A percentile compares a stretch with the other conserved stretches of the same genome.
phyloP scores from a whole-genome alignment of 129 eudicot genomes.

The Escallonia herrerae region DNA sequence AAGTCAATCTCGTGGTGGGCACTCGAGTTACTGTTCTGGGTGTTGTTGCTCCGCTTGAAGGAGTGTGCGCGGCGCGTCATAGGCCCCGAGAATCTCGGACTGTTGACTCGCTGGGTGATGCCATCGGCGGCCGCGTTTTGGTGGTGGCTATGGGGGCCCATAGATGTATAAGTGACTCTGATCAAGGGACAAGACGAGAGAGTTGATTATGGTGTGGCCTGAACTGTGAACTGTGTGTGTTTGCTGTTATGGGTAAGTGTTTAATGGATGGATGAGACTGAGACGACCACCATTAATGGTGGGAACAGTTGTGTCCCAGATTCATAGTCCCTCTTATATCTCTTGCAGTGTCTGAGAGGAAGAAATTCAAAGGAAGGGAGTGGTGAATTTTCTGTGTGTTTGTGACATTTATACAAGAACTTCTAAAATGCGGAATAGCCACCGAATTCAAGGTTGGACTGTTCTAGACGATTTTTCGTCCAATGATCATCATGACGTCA shows the following conservation, averaged over 20 bases:
- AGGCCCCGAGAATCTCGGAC: conserved; percentile 85
- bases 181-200: background rate
- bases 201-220: background rate
- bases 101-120: conserved; percentile 55
- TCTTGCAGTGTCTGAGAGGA: no score
- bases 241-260: background rate
- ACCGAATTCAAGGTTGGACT: no score
- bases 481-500: no score
- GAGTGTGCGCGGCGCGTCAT: conserved; percentile 95
- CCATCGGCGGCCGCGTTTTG: conserved; percentile 36
- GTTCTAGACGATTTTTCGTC: no score
- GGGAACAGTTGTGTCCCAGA: background rate
- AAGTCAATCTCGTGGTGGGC: conserved; percentile 72
- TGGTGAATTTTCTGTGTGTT: no score
- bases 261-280: background rate
- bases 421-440: no score
- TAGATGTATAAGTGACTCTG: background rate
- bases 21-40: conserved; percentile 6
- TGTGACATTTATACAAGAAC: no score
- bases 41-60: conserved; percentile 51
- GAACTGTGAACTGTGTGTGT: background rate
- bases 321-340: no score
- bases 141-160: conserved; percentile 25
- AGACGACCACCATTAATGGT: conserved; percentile 4
- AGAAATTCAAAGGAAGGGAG: no score